Conservation (phyloP, 192 early-diverging fungal species). For the Coemansia pectinata region DNA sequence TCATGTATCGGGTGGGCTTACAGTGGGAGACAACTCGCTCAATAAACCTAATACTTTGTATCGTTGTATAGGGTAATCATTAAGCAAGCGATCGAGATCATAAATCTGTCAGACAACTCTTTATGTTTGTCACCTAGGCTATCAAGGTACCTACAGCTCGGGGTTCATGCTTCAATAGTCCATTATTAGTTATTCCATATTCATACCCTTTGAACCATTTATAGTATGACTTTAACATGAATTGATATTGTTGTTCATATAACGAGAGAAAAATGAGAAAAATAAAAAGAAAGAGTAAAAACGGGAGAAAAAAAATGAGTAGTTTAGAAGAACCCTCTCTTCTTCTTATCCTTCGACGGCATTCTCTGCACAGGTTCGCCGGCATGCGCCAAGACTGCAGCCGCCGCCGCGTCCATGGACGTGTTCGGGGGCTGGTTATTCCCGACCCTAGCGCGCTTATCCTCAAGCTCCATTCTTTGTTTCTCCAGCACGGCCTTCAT, state of each 20-base stretch:
- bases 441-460: constrained; percentile 81
- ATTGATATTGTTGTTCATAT: neutral
- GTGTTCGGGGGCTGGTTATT: neutral
- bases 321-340: constrained; percentile 44
- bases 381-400: neutral
- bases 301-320: neutral
- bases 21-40: too few relatives aligned
- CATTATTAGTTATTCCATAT: neutral
- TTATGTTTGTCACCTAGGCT: too few relatives aligned
- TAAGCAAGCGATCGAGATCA: too few relatives aligned
- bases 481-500: constrained; percentile 96
- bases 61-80: too few relatives aligned
- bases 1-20: too few relatives aligned
- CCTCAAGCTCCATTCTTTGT: constrained; percentile 90
- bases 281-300: constrained; percentile 4
- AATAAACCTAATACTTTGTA: too few relatives aligned
- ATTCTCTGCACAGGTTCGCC: constrained; percentile 15
- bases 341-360: constrained; percentile 47
- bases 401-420: neutral
- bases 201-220: neutral
- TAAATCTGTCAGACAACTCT: too few relatives aligned
- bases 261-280: neutral
- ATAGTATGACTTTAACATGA: neutral
- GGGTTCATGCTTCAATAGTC: too few relatives aligned
- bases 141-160: too few relatives aligned